A percentile compares a stretch with the other conserved stretches of the same genome.
These are phyloP conservation scores for Cyclotella cryptica DNA, from an alignment of 108 stramenopile species.

Conservation along the genomic window DNA sequence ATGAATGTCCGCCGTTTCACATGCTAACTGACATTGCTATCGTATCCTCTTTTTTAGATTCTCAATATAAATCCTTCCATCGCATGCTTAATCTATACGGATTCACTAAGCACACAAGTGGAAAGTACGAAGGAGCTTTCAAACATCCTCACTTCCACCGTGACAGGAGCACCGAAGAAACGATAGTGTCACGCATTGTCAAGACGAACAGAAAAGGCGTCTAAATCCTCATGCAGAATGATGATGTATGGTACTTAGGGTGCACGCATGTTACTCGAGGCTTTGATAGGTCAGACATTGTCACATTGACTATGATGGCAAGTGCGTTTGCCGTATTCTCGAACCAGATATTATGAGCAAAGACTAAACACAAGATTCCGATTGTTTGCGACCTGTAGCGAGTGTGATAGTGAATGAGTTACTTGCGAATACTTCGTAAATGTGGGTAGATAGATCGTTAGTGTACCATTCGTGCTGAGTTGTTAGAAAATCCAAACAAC, in stretches of 20 bases:
- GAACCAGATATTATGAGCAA: no score
- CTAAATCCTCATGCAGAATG: not conserved
- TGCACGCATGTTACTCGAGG: no score
- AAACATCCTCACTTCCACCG: slow-evolving; percentile 12
- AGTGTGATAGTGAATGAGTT: no score
- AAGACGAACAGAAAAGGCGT: not conserved
- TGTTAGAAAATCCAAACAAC: no score
- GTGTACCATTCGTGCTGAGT: no score
- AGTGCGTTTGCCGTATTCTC: no score
- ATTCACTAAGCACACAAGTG: not conserved
- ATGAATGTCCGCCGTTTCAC: not conserved
- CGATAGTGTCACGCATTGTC: slow-evolving; percentile 3
- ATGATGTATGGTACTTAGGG: not conserved
- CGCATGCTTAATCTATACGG: slow-evolving; percentile 15
- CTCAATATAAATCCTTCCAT: slow-evolving; percentile 5
- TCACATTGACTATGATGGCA: no score
- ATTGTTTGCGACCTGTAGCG: no score
- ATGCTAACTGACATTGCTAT: not conserved
- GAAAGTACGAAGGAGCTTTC: slow-evolving; percentile 10
- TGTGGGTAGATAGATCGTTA: no score
- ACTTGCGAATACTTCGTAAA: no score
- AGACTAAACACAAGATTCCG: no score
- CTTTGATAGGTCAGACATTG: no score
- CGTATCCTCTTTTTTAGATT: not conserved
- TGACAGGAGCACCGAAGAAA: not conserved